A percentile compares a stretch with the other conserved stretches of the same genome.
Conservation (phyloP, 2,329 filamentous ascomycete species). For the Nectriaceae sp. region DNA sequence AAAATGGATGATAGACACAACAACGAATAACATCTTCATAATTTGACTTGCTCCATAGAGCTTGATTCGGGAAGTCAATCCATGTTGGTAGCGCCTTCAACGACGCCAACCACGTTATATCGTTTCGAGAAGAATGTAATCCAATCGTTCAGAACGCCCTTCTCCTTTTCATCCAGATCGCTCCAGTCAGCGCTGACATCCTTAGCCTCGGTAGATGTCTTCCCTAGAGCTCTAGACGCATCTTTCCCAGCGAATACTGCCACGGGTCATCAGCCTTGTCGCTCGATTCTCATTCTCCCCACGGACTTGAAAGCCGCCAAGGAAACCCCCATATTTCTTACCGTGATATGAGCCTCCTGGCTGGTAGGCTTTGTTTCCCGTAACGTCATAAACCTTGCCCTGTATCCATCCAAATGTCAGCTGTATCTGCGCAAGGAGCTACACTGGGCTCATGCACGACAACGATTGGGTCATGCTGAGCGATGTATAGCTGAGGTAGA, state of each 20-base stretch:
- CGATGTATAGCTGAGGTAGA: neutral
- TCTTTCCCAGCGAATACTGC: slow-evolving; percentile 95
- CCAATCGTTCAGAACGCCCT: slow-evolving; percentile 87
- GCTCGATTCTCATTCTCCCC: slow-evolving; percentile 9
- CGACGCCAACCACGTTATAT: slow-evolving; percentile 83
- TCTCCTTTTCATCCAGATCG: slow-evolving; percentile 81
- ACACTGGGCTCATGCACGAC: neutral
- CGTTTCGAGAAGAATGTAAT: slow-evolving; percentile 94
- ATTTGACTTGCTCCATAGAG: slow-evolving; percentile 20
- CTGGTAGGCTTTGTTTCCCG: slow-evolving; percentile 82
- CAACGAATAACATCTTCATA: too few relatives aligned
- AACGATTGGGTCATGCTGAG: neutral
- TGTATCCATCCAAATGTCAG: slow-evolving; percentile 37
- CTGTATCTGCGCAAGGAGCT: neutral
- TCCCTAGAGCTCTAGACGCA: slow-evolving; percentile 85
- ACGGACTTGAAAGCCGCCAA: neutral
- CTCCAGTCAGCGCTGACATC: slow-evolving; percentile 84
- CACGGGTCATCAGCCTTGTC: neutral
- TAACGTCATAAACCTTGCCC: slow-evolving; percentile 95
- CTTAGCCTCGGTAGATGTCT: slow-evolving; percentile 81
- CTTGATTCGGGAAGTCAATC: slow-evolving; percentile 35
- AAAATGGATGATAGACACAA: too few relatives aligned
- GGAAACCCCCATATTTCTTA: slow-evolving; percentile 47
- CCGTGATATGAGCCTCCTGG: slow-evolving; percentile 83
- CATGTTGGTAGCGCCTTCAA: slow-evolving; percentile 62